Base-by-base conservation (phyloP, 192 early-diverging fungal genomes). In the Rhizophagus clarus region DNA sequence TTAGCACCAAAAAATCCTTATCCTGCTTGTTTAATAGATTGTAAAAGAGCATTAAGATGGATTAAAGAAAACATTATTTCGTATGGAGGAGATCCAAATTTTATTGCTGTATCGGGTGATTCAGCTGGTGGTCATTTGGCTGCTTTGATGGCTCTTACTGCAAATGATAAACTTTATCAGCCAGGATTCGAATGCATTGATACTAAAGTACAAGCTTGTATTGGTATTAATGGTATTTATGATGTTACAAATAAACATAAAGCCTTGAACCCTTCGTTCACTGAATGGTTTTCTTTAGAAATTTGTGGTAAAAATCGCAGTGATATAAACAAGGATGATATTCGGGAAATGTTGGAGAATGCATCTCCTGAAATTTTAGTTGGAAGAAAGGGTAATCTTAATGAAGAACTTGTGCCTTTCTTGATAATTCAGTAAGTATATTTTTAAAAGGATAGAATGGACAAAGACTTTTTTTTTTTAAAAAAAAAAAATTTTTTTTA, bases 1-100 rank as follows among this genome's bases (percentile, higher is more conserved):
- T 80, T 91, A 8, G 80, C 77, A 1, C 80, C 89, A 22, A 83
- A 86, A 37, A 79, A 79, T 67, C 84, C 87, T 61, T 88, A 89
- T 71, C 84, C 88, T 3, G 87, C 86, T 37, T 91, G 92, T 72
- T 61, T 94, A 22, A 83, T 88, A 17, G 92, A 94, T 79, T 85
- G 90, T 81, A 92, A 94, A 79, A 85, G 91, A 15, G 91, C 89
- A 29, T 80, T 94, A 49, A 83, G 91, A 26, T 94, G 93, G 93
- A 85, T 89, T 61, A 90, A 87, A 67, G 80, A 86, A 37, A 88
- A 90, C 74, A 87, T 91, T 69, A 78, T 66, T 63, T 79, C 80
- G 10, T 93, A 89, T 82, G 93, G 93, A 56, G 93, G 93, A 8
- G 86, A 94, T 79, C 87, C 90, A 8, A 72, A 83, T 49, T 92